A percentile compares a stretch with the other conserved stretches of the same genome.
Conservation (phyloP, 2,329 filamentous ascomycete species). For the Aspergillus calidoustus region DNA sequence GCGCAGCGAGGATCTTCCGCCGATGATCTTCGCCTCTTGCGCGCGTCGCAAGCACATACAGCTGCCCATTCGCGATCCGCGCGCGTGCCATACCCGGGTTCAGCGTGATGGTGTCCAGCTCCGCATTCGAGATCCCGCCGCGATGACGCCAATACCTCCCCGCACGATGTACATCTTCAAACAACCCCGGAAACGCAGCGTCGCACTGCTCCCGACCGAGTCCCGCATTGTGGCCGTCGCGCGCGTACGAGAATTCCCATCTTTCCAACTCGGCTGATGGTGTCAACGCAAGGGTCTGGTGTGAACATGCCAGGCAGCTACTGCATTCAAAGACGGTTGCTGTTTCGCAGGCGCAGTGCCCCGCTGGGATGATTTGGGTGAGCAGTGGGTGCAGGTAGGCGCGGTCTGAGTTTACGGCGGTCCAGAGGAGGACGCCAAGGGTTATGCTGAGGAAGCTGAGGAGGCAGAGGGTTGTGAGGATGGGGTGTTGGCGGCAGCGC, state of each 20-base stretch:
- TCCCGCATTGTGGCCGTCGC: slow-evolving; percentile 38
- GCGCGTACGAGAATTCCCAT: slow-evolving; percentile 39
- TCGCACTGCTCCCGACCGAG: slow-evolving; percentile 36
- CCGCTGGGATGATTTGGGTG: slow-evolving; percentile 45
- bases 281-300: background rate
- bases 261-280: background rate
- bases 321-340: slow-evolving; percentile 45
- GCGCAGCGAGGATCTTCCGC: slow-evolving; percentile 45
- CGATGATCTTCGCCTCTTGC: slow-evolving; percentile 43
- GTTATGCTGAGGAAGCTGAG: slow-evolving; percentile 26
- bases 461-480: slow-evolving; percentile 27
- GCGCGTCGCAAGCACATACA: slow-evolving; percentile 37
- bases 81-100: slow-evolving; percentile 41
- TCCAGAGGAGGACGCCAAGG: slow-evolving; percentile 34
- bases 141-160: slow-evolving; percentile 34
- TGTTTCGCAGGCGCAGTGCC: slow-evolving; percentile 44
- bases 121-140: slow-evolving; percentile 30
- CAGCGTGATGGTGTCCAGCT: slow-evolving; percentile 36
- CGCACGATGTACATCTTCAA: slow-evolving; percentile 41
- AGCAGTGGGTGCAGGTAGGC: slow-evolving; percentile 42
- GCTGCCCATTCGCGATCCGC: slow-evolving; percentile 38
- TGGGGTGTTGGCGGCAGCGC: slow-evolving; percentile 25
- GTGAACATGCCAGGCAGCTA: slow-evolving; percentile 37
- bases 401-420: slow-evolving; percentile 43
- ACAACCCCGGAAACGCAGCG: slow-evolving; percentile 41